A percentile compares a stretch with the other conserved stretches of the same genome.
Evolutionary conservation across 306 rosid species (phyloP).

Genomic region (Prosopis cineraria): DNA sequence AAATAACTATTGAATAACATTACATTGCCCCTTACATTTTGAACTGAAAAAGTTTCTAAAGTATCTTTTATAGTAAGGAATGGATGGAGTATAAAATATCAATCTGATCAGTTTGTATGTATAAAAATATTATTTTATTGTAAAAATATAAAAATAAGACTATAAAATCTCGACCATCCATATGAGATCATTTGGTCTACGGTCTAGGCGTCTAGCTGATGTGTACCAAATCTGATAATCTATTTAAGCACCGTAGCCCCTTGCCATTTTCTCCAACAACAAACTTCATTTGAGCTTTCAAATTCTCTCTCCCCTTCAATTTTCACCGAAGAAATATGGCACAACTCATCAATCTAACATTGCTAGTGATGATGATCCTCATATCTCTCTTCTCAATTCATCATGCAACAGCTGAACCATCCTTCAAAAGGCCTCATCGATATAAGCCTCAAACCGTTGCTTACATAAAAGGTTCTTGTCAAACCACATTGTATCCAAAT

Average conservation of each 20-base stretch:
- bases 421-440: not conserved
- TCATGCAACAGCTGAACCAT: not conserved
- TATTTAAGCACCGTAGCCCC: conserved; percentile 19
- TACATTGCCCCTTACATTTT: too few relatives aligned
- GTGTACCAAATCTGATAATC: not conserved
- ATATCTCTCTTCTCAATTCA: not conserved
- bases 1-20: too few relatives aligned
- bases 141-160: too few relatives aligned
- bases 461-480: conserved; percentile 43
- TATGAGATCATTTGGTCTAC: not conserved
- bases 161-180: too few relatives aligned
- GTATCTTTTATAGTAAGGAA: too few relatives aligned
- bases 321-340: conserved; percentile 25
- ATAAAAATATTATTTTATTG: too few relatives aligned
- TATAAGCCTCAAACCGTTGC: conserved; percentile 6
- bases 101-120: too few relatives aligned
- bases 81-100: too few relatives aligned
- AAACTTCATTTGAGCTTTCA: not conserved
- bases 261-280: conserved; percentile 6
- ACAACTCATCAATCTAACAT: conserved; percentile 11
- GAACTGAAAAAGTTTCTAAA: too few relatives aligned
- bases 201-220: not conserved
- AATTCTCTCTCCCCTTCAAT: not conserved
- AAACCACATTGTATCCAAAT: conserved; percentile 34
- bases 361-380: not conserved